Percentiles rank a stretch among this genome's conserved stretches.
Conservation (phyloP, 1,284 basidiomycete genomes). For the Cryptococcus wingfieldii region DNA sequence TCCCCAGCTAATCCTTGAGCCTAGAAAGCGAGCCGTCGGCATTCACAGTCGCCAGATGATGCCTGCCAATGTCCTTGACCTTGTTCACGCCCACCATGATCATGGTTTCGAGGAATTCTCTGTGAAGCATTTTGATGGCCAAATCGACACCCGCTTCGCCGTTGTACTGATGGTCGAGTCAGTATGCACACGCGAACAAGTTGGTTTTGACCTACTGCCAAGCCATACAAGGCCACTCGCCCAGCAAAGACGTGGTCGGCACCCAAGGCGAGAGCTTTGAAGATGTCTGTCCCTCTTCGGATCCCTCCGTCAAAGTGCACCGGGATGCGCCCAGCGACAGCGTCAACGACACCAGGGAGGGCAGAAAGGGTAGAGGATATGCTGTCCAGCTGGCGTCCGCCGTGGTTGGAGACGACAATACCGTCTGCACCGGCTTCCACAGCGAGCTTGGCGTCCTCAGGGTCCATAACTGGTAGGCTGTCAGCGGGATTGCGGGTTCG, state of each 20-base stretch:
- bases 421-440: slow-evolving; percentile 63
- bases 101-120: neutral
- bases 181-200: neutral
- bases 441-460: slow-evolving; percentile 65
- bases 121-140: neutral
- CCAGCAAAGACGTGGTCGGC: slow-evolving; percentile 33
- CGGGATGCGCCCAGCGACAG: slow-evolving; percentile 25
- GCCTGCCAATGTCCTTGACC: neutral
- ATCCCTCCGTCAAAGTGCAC: slow-evolving; percentile 39
- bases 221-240: slow-evolving; percentile 22
- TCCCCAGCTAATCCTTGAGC: too few species aligned
- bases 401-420: slow-evolving; percentile 77
- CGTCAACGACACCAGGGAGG: slow-evolving; percentile 24
- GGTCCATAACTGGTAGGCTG: slow-evolving; percentile 17
- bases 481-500: neutral
- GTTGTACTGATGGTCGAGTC: neutral
- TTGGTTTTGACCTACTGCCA: slow-evolving; percentile 10
- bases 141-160: neutral
- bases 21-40: neutral
- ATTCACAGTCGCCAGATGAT: neutral
- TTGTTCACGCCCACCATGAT: neutral
- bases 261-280: slow-evolving; percentile 39
- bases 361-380: slow-evolving; percentile 22
- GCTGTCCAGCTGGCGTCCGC: slow-evolving; percentile 76
- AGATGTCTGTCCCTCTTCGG: slow-evolving; percentile 31